These are phyloP conservation scores for Gynandropsis gynandra DNA, from an alignment of 345 rosid genomes.

Conservation along the genomic window DNA sequence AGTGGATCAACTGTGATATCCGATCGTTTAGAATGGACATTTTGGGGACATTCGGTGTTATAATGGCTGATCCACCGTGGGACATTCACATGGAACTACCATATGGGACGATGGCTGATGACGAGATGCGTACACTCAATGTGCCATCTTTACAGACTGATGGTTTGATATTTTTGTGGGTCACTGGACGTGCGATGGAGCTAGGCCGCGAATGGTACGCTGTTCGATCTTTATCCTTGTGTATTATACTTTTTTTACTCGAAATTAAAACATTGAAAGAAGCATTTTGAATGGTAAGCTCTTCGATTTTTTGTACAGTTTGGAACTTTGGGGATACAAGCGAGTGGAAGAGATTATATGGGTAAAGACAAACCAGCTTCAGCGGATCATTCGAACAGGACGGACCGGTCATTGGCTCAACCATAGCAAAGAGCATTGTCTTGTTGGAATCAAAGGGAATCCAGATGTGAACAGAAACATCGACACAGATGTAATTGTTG, in stretches of 20 bases:
- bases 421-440: constrained; percentile 99
- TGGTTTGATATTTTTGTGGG: constrained; percentile 97
- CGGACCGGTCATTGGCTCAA: constrained; percentile 99
- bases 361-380: constrained; percentile 97
- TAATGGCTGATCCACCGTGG: constrained; percentile 99
- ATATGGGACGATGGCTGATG: constrained; percentile 99
- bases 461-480: constrained; percentile 93
- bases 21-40: constrained; percentile 90
- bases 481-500: constrained; percentile 95
- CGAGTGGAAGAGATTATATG: constrained; percentile 93
- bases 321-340: constrained; percentile 97
- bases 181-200: constrained; percentile 99
- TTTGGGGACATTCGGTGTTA: constrained; percentile 92
- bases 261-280: too few relatives aligned
- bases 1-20: constrained; percentile 95
- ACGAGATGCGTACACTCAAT: constrained; percentile 96
- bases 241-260: too few relatives aligned
- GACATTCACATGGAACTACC: constrained; percentile 99
- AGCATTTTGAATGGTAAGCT: background rate
- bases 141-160: constrained; percentile 98
- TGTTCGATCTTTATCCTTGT: too few relatives aligned
- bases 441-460: constrained; percentile 92
- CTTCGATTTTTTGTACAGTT: constrained; percentile 28
- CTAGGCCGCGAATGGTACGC: constrained; percentile 99
- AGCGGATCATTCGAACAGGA: constrained; percentile 94